Percentiles rank a stretch among this genome's conserved stretches.
Conservation (phyloP, 1,284 basidiomycete genomes). For the Mycosarcoma maydis region DNA sequence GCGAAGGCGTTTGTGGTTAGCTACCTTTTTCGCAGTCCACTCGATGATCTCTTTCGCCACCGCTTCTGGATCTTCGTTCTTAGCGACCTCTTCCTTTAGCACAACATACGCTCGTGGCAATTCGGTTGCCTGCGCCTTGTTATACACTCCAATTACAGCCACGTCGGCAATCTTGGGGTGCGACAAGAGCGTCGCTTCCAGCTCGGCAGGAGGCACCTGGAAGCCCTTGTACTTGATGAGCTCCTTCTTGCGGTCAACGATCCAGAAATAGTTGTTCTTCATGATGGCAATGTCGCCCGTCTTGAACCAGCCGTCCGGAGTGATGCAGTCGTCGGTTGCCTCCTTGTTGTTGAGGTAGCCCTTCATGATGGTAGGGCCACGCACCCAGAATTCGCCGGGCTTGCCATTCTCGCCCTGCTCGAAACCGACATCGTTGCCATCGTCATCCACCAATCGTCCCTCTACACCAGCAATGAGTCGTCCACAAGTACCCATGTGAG, state of each 20-base stretch:
- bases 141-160: constrained; percentile 38
- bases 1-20: constrained; percentile 66
- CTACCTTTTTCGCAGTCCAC: constrained; percentile 63
- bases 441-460: constrained; percentile 75
- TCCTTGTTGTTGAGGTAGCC: constrained; percentile 54
- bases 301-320: constrained; percentile 54
- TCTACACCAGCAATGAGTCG: constrained; percentile 80
- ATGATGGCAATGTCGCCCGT: constrained; percentile 57
- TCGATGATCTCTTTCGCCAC: constrained; percentile 59
- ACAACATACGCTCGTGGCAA: constrained; percentile 66
- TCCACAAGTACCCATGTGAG: constrained; percentile 70
- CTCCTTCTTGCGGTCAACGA: constrained; percentile 59
- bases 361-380: constrained; percentile 45
- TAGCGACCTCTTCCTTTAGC: constrained; percentile 35
- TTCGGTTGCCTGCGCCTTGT: constrained; percentile 45
- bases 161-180: constrained; percentile 55
- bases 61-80: constrained; percentile 36
- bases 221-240: constrained; percentile 59
- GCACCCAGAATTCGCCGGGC: constrained; percentile 54
- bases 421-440: constrained; percentile 66
- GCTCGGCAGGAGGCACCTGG: constrained; percentile 58
- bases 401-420: constrained; percentile 70
- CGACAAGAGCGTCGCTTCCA: constrained; percentile 43
- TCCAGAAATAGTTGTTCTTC: constrained; percentile 54
- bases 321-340: constrained; percentile 48